phyloP scores from a whole-genome alignment of 257 asterid species.

The Fraxinus excelsior region DNA sequence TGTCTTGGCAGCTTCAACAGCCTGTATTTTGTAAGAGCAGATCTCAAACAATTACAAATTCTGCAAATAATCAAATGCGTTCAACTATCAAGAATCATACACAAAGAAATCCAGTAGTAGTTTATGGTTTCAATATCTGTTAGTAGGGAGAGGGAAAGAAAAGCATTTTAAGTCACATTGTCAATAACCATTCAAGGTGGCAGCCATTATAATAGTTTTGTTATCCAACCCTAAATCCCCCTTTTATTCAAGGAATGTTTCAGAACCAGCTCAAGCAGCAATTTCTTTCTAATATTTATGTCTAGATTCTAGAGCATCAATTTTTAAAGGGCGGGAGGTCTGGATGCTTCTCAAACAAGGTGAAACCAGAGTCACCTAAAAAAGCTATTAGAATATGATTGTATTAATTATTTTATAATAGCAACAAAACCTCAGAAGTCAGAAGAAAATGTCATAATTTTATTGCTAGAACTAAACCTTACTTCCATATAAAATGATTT shows the following conservation, averaged over 20 bases:
- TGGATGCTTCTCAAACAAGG: background rate
- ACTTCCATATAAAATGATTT: background rate
- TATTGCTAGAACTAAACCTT: background rate
- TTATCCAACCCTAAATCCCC: background rate
- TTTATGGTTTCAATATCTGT: background rate
- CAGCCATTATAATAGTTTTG: background rate
- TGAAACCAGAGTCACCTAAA: background rate
- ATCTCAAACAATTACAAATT: constrained; percentile 20
- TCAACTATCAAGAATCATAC: background rate
- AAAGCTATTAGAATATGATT: background rate
- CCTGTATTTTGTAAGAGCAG: constrained; percentile 51
- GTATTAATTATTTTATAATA: background rate
- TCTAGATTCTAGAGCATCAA: background rate
- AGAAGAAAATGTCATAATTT: background rate
- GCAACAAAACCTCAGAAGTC: background rate
- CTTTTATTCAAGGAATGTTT: background rate
- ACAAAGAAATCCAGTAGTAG: background rate
- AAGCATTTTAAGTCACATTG: background rate
- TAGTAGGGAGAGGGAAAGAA: background rate
- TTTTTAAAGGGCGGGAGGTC: background rate
- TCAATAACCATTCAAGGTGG: background rate
- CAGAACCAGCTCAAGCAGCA: background rate
- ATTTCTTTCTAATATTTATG: background rate
- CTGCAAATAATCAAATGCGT: constrained; percentile 15
- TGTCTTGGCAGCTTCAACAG: constrained; percentile 79